Evolutionary conservation across 495 filamentous ascomycete species (phyloP).

Genomic region (Penicillium riverlandense): DNA sequence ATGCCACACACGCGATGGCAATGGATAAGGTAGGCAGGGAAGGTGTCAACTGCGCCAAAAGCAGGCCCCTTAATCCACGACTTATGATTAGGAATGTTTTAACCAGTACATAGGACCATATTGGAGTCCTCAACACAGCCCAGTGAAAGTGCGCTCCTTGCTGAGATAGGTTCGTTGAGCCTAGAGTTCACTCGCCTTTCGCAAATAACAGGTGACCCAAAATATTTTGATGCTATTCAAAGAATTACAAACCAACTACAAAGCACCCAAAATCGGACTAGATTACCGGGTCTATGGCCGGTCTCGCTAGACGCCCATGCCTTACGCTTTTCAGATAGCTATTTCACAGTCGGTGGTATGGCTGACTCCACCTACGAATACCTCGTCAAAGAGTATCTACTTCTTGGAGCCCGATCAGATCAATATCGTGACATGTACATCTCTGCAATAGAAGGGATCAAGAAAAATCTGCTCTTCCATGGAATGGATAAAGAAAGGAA

Average conservation of each 20-base stretch:
- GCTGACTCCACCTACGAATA: constrained; percentile 96
- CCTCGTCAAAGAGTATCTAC: constrained; percentile 70
- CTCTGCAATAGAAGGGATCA: constrained; percentile 58
- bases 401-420: constrained; percentile 73
- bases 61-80: background rate
- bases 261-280: constrained; percentile 59
- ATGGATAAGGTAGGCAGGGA: constrained; percentile 30
- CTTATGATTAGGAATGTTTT: constrained; percentile 1
- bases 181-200: constrained; percentile 92
- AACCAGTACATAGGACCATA: constrained; percentile 24
- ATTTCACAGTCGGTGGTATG: constrained; percentile 76
- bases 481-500: constrained; percentile 64
- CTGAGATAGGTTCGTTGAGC: constrained; percentile 80
- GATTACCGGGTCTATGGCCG: constrained; percentile 79
- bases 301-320: constrained; percentile 60
- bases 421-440: constrained; percentile 81
- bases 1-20: constrained; percentile 68
- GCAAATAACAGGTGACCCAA: constrained; percentile 76
- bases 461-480: constrained; percentile 73
- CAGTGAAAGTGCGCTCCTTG: constrained; percentile 39
- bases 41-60: too few species aligned
- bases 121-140: constrained; percentile 6
- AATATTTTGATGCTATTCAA: constrained; percentile 90
- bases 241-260: constrained; percentile 78
- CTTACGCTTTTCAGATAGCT: constrained; percentile 34